Evolutionary conservation across 78 protist species (phyloP).

Genomic region (Pigoraptor vietnamica): DNA sequence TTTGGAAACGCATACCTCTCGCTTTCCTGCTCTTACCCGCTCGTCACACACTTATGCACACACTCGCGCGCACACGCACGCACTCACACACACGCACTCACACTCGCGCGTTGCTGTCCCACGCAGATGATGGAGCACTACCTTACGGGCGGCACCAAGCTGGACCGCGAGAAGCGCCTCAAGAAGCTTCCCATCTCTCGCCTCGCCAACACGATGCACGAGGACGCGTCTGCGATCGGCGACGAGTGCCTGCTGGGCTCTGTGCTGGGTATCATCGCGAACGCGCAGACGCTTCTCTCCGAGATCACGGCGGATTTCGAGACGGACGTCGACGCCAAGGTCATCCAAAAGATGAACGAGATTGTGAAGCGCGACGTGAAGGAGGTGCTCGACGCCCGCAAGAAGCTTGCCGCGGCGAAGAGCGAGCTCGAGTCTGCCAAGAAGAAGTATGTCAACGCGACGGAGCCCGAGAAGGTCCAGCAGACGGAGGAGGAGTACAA

Average conservation of each 20-base stretch:
- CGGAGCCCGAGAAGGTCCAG: background rate
- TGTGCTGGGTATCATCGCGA: background rate
- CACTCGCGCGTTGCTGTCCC: background rate
- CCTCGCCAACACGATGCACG: background rate
- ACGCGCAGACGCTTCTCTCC: background rate
- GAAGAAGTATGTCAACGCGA: background rate
- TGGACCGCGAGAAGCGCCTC: constrained; percentile 1
- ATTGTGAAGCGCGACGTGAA: background rate
- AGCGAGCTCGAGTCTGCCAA: background rate
- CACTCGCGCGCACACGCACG: background rate
- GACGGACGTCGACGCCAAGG: background rate
- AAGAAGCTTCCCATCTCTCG: background rate
- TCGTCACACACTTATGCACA: too few species aligned
- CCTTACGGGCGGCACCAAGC: background rate
- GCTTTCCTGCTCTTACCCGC: too few species aligned
- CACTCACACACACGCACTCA: background rate
- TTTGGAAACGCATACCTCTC: too few species aligned
- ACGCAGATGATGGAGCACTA: background rate
- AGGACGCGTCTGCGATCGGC: background rate
- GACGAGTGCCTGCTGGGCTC: background rate
- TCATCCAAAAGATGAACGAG: background rate
- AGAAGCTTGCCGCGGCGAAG: background rate
- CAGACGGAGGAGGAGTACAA: background rate
- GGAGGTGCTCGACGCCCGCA: background rate
- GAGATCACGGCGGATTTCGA: background rate